Evolutionary conservation across 192 early-diverging fungal genomes (phyloP), one percentile per base, ranked within the genome.

Genomic region (Kickxella alabastrina): DNA sequence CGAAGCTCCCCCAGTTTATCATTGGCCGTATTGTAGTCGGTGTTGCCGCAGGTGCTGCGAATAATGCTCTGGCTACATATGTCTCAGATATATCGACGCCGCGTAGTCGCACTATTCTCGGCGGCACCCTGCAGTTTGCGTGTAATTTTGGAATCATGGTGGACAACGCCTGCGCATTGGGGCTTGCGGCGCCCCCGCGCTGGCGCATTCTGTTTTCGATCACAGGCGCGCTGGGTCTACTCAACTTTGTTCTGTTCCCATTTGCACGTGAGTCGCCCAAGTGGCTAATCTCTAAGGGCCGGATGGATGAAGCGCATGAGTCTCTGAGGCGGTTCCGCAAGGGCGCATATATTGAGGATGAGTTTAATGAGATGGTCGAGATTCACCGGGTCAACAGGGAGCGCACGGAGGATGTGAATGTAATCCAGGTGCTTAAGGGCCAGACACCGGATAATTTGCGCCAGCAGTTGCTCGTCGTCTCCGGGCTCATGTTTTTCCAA

Each of bases 71-170:
- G 10, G 83, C 79, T 10, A 82, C 86, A 12, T 92, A 91, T 52
- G 79, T 94, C 17, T 83, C 83, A 19, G 92, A 92, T 52, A 81
- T 92, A 22, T 72, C 86, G 0, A 89, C 92, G 0, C 75, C 85
- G 18, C 77, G 71, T 23, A 63, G 77, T 25, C 79, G 89, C 43
- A 90, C 88, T 1, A 57, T 79, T 13, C 68, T 92, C 60, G 89
- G 92, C 14, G 79, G 82, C 14, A 69, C 83, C 49, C 80, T 85
- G 60, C 90, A 91, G 65, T 70, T 90, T 49, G 68, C 80, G 1
- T 83, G 90, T 27, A 88, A 89, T 32, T 47, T 88, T 38, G 92
- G 92, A 6, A 86, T 94, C 58, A 73, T 94, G 59, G 28, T 85
- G 4, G 79, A 86, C 56, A 84, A 87, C 38, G 52, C 83, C 6